Base-by-base conservation (phyloP, 1,284 basidiomycete species). In the Melampsora americana region DNA sequence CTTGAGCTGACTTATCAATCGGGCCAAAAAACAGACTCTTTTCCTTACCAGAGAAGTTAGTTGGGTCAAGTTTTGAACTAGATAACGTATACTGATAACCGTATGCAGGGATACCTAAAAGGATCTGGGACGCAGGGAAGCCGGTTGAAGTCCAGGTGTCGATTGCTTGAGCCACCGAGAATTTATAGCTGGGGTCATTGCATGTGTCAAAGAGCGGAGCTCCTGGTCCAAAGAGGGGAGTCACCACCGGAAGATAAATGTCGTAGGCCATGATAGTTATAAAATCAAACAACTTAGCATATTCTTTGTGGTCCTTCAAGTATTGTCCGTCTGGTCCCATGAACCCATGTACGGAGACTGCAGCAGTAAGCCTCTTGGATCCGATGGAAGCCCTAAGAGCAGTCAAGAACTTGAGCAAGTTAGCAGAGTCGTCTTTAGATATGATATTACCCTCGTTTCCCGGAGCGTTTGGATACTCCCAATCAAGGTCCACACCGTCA, bases 261-360 rank as follows among this genome's bases (percentile, higher is more conserved):
- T 72, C 70, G 26, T 72, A 72, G 14, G 62, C 70, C 70, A 72
- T 72, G 70, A 72, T 72, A 28, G 70, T 72, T 20, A 72, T 66
- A 18, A 72, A 72, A 42, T 72, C 70, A 32, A 72, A 59, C 12
- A 48, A 39, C 39, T 72, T 28, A 30, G 70, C 60, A 72, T 32
- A 72, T 3, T 53, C 30, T 23, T 72, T 72, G 70, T 53, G 61
- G 50, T 72, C 70, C 11, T 62, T 72, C 46, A 72, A n/a, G n/a
- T 64, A 66, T 28, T 66, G 60, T 5, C 48, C 70, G 44, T 72
- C 70, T 4, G 70, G 9, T 7, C 70, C 70, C 62, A 72, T 72
- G 28, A 64, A 72, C 16, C 70, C 70, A 26, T 66, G 60, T 1
- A 72, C 70, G 2, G 70, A 35, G 42, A 72, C 70, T 9, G 70